phyloP scores from a whole-genome alignment of 805 yeast species.

The Schizosaccharomyces cryophilus region DNA sequence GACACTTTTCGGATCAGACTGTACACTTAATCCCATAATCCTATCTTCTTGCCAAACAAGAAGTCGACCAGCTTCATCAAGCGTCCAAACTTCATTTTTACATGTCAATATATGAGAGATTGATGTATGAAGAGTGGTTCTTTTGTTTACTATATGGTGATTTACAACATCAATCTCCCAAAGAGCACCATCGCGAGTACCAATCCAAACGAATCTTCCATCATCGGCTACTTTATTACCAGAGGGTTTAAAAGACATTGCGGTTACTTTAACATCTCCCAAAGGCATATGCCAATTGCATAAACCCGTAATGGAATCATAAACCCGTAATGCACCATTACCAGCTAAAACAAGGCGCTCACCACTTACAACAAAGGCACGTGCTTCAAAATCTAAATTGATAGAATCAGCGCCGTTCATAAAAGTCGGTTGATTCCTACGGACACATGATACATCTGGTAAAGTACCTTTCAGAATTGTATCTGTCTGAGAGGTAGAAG shows the following conservation, averaged over 20 bases:
- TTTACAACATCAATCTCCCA: constrained; percentile 11
- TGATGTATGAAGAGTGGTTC: constrained; percentile 9
- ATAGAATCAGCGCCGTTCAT: constrained; percentile 10
- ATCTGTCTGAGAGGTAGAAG: not conserved
- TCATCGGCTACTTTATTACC: constrained; percentile 5
- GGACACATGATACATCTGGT: constrained; percentile 14
- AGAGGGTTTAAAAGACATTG: constrained; percentile 10
- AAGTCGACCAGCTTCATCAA: constrained; percentile 17
- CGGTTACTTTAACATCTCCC: constrained; percentile 10
- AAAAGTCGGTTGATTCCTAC: constrained; percentile 12
- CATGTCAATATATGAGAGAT: constrained; percentile 8
- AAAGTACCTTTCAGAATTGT: not conserved
- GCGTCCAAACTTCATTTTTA: constrained; percentile 12
- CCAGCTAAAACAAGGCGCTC: constrained; percentile 8
- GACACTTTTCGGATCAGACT: constrained; percentile 13
- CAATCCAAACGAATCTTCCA: constrained; percentile 13
- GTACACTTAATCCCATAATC: constrained; percentile 5
- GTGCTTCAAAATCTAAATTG: constrained; percentile 9
- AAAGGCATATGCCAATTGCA: constrained; percentile 10
- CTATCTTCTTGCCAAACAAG: constrained; percentile 14
- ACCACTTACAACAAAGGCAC: constrained; percentile 9
- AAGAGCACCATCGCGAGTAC: constrained; percentile 15
- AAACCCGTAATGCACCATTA: constrained; percentile 9
- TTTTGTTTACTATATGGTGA: constrained; percentile 7
- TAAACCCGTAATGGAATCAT: constrained; percentile 9